Conservation (phyloP, 805 yeast genomes). For the Saccharomyces mikatae region DNA sequence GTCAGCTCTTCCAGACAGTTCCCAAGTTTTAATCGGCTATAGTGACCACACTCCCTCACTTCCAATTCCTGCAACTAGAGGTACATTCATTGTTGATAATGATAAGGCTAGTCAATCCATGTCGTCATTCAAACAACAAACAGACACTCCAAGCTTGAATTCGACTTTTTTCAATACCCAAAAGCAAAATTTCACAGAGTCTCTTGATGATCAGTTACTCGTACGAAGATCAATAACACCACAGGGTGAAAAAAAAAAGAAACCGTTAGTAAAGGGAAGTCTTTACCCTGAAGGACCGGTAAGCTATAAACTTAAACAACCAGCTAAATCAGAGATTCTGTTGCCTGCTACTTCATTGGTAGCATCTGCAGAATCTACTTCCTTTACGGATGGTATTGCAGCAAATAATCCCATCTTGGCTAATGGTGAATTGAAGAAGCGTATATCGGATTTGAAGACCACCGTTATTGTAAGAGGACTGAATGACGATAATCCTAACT, state of each 20-base stretch:
- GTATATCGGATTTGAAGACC: slow-evolving; percentile 29
- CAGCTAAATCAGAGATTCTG: slow-evolving; percentile 3
- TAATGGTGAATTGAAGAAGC: slow-evolving; percentile 10
- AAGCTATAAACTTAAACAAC: slow-evolving; percentile 15
- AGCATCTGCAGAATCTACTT: slow-evolving; percentile 7
- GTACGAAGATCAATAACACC: not conserved
- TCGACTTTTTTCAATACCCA: not conserved
- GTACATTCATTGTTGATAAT: not conserved
- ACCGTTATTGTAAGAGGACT: slow-evolving; percentile 25
- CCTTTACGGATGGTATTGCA: slow-evolving; percentile 1
- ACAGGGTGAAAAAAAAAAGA: slow-evolving; percentile 12
- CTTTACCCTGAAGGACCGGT: slow-evolving; percentile 30
- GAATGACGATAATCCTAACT: slow-evolving; percentile 10
- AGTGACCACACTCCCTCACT: not conserved
- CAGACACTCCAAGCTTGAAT: not conserved
- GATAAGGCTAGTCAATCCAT: not conserved
- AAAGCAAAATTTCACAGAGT: not conserved
- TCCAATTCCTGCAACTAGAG: not conserved
- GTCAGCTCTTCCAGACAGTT: slow-evolving; percentile 5
- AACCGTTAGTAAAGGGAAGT: slow-evolving; percentile 26
- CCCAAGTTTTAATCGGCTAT: not conserved
- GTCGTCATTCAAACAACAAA: slow-evolving; percentile 1
- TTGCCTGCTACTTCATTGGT: slow-evolving; percentile 10
- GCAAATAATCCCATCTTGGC: not conserved
- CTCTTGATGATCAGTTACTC: not conserved